Conservation (phyloP, 495 filamentous ascomycete species). For the Poronia punctata region DNA sequence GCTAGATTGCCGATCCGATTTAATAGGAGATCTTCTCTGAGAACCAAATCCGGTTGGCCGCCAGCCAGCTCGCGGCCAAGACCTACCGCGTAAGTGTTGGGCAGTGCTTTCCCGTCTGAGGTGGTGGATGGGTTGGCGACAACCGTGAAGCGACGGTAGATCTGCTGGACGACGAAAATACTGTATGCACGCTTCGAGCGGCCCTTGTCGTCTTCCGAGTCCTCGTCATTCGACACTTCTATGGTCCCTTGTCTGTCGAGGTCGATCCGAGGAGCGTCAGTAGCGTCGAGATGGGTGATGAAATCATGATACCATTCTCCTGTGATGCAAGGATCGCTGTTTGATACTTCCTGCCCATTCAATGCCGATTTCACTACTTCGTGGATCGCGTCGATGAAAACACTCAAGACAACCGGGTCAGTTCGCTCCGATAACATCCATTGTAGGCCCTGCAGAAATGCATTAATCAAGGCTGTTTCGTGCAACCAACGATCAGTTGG, state of each 20-base stretch:
- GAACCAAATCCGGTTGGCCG: background rate
- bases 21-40: slow-evolving; percentile 17
- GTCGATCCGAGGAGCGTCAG: slow-evolving; percentile 11
- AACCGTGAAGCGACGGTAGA: slow-evolving; percentile 23
- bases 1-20: slow-evolving; percentile 20
- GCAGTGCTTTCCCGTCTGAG: background rate
- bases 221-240: slow-evolving; percentile 1
- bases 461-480: slow-evolving; percentile 14
- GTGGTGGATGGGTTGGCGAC: background rate
- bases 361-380: slow-evolving; percentile 11
- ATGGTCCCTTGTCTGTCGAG: slow-evolving; percentile 2
- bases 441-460: slow-evolving; percentile 12
- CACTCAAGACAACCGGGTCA: slow-evolving; percentile 15
- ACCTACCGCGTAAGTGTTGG: background rate
- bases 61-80: slow-evolving; percentile 9
- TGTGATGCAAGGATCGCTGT: slow-evolving; percentile 5
- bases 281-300: slow-evolving; percentile 6
- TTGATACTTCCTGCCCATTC: background rate
- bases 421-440: slow-evolving; percentile 18
- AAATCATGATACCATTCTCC: slow-evolving; percentile 14
- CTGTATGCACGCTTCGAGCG: slow-evolving; percentile 15
- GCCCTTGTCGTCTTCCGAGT: background rate
- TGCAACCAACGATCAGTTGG: slow-evolving; percentile 7
- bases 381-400: slow-evolving; percentile 20
- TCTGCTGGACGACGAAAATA: slow-evolving; percentile 19